phyloP scores from a whole-genome alignment of 164 flowering plant species.

The Pachysandra terminalis region DNA sequence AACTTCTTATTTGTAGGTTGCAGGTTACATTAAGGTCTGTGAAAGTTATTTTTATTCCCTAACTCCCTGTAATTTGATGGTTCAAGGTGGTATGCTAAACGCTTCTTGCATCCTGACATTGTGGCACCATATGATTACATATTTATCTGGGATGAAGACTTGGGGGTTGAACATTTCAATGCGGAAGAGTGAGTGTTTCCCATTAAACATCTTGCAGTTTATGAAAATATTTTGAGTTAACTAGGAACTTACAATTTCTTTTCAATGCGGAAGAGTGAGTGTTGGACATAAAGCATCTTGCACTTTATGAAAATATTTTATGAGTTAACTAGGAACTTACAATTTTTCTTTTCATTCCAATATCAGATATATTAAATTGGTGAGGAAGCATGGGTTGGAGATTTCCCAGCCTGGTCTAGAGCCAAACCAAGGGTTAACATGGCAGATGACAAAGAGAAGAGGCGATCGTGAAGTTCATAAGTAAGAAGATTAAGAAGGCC shows the following conservation, averaged over 20 bases:
- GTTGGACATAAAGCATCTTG: not conserved
- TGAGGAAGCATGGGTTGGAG: conserved; percentile 84
- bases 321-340: not conserved
- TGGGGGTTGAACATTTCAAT: conserved; percentile 87
- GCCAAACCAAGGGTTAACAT: conserved; percentile 52
- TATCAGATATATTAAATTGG: conserved; percentile 65
- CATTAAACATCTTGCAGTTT: conserved; percentile 46
- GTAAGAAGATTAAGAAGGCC: conserved; percentile 36
- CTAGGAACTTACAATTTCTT: too few relatives aligned
- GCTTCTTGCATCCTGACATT: conserved; percentile 94
- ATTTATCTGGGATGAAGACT: conserved; percentile 98
- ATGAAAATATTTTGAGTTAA: conserved; percentile 93
- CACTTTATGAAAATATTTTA: not conserved
- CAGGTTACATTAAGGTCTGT: not conserved
- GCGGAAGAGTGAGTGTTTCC: conserved; percentile 66
- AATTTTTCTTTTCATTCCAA: not conserved
- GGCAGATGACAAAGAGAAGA: conserved; percentile 91
- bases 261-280: conserved; percentile 86
- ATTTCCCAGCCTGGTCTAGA: conserved; percentile 94
- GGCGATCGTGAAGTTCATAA: conserved; percentile 83
- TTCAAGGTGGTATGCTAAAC: conserved; percentile 94
- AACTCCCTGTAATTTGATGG: conserved; percentile 9
- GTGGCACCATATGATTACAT: conserved; percentile 90
- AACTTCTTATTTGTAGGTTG: not conserved
- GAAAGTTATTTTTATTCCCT: not conserved